Conservation (phyloP, 768 basidiomycete genomes). For the Mycena leptocephala region DNA sequence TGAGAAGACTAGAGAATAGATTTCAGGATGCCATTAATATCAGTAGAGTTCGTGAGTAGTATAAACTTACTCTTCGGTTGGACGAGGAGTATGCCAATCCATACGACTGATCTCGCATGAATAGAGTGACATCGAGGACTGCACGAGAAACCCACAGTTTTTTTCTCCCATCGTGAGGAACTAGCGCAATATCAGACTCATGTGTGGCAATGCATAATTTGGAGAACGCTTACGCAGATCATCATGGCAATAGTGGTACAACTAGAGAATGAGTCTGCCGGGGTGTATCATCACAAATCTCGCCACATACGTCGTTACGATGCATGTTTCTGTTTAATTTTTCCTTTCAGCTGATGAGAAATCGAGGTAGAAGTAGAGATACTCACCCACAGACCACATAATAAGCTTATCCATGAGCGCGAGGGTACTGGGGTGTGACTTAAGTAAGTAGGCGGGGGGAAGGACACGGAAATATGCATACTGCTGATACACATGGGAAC, state of each 20-base stretch:
- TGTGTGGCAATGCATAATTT: not conserved
- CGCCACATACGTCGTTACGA: constrained; percentile 10
- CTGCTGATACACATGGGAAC: not conserved
- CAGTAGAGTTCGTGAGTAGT: not conserved
- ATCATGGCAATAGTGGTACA: constrained; percentile 14
- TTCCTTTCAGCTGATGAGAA: no score
- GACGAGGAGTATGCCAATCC: constrained; percentile 12
- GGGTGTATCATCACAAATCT: not conserved
- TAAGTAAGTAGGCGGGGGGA: no score
- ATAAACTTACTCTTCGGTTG: constrained; percentile 12
- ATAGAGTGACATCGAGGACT: not conserved
- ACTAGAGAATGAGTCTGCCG: not conserved
- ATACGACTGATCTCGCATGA: not conserved
- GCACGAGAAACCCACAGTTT: not conserved
- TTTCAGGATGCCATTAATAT: not conserved
- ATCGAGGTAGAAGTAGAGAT: not conserved
- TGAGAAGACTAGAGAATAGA: not conserved
- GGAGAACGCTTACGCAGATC: constrained; percentile 9
- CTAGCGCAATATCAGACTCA: not conserved
- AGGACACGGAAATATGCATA: not conserved
- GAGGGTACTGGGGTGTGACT: not conserved
- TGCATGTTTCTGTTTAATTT: constrained; percentile 3
- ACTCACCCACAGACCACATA: constrained; percentile 22
- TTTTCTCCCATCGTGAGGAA: constrained; percentile 16
- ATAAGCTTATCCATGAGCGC: constrained; percentile 22